Evolutionary conservation across 352 stramenopile species (phyloP).

Genomic region (Peronospora destructor): DNA sequence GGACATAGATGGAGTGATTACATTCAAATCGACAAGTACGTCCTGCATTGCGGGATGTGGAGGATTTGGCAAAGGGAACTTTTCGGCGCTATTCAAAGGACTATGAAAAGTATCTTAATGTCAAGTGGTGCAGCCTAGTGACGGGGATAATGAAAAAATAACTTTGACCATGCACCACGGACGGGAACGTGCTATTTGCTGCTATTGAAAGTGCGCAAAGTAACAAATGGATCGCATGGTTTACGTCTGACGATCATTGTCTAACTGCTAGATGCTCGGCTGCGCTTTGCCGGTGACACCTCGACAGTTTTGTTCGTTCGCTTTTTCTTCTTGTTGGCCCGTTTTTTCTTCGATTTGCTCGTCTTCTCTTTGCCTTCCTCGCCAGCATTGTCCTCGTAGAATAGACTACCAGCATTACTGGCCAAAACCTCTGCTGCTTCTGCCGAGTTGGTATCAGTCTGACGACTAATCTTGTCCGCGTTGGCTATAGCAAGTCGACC

Average conservation of each 20-base stretch:
- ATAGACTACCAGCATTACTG: constrained; percentile 24
- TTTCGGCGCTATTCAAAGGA: too few species aligned
- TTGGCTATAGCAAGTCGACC: constrained; percentile 22
- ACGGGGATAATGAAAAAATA: too few species aligned
- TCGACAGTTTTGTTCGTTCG: constrained; percentile 10
- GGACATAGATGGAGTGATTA: too few species aligned
- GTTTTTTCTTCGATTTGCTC: constrained; percentile 33
- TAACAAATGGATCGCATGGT: not conserved
- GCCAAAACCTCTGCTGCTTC: constrained; percentile 1
- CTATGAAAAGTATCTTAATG: too few species aligned
- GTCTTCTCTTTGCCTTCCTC: constrained; percentile 18
- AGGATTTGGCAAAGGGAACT: too few species aligned
- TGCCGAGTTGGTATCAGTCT: not conserved
- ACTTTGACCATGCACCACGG: too few species aligned
- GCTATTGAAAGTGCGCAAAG: constrained; percentile 1
- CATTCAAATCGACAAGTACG: too few species aligned
- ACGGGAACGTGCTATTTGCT: too few species aligned
- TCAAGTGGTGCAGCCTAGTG: too few species aligned
- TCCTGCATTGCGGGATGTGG: too few species aligned
- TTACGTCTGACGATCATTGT: constrained; percentile 3
- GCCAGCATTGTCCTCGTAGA: constrained; percentile 57
- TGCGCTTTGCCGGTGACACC: constrained; percentile 12
- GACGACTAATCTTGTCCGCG: constrained; percentile 6
- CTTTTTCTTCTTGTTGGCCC: constrained; percentile 24
- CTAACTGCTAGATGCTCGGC: constrained; percentile 18